Evolutionary conservation across 371 early-diverging fungal species (phyloP).

Genomic region (Saksenaea oblongispora): DNA sequence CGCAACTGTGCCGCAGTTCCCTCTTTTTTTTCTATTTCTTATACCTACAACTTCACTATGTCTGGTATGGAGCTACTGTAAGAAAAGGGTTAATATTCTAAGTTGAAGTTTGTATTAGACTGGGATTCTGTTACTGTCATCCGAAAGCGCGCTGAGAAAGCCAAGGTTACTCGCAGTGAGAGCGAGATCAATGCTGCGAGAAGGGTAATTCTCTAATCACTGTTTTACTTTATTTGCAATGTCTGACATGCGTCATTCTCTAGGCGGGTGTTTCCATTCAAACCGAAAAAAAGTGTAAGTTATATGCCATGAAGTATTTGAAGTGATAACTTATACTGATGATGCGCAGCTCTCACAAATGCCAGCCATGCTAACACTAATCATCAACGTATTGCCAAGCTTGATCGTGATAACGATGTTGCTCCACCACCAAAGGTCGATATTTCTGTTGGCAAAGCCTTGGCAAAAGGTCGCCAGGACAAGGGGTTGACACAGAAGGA

Average conservation of each 20-base stretch:
- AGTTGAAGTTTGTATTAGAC: conserved; percentile 30
- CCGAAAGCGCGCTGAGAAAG: conserved; percentile 71
- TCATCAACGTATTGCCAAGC: conserved; percentile 79
- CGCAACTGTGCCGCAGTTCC: background rate
- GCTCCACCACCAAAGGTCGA: conserved; percentile 74
- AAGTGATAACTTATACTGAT: background rate
- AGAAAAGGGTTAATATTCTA: background rate
- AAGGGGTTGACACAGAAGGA: conserved; percentile 90
- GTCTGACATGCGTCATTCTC: background rate
- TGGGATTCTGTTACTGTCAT: conserved; percentile 82
- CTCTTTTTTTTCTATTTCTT: background rate
- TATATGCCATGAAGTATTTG: background rate
- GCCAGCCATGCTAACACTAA: conserved; percentile 75
- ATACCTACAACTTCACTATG: conserved; percentile 7
- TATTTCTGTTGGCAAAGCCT: conserved; percentile 81
- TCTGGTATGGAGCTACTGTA: conserved; percentile 3
- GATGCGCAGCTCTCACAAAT: conserved; percentile 52
- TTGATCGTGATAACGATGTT: conserved; percentile 91
- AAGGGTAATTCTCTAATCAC: conserved; percentile 44
- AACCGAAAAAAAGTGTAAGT: conserved; percentile 71
- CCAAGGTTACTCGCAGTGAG: conserved; percentile 67
- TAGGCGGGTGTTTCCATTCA: conserved; percentile 68
- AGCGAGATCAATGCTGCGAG: conserved; percentile 82
- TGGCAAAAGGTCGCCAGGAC: conserved; percentile 78
- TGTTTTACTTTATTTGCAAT: background rate